Evolutionary conservation across 2,329 filamentous ascomycete genomes (phyloP).

Genomic region (Phialocephala subalpina): DNA sequence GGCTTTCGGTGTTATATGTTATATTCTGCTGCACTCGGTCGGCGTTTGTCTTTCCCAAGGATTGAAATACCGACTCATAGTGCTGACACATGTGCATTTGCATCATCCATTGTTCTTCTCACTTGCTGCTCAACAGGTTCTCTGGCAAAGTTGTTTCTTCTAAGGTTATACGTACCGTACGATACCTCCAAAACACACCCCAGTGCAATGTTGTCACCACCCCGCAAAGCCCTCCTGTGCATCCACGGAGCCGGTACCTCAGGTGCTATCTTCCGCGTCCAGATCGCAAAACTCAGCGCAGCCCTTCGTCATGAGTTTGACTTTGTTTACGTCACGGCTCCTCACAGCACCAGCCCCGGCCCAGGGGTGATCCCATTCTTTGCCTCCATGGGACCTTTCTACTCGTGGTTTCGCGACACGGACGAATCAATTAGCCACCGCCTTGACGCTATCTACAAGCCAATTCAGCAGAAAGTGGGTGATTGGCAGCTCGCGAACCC

Average conservation of each 20-base stretch:
- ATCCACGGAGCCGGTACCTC: conserved; percentile 28
- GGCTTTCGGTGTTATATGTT: no score
- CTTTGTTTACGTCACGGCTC: conserved; percentile 31
- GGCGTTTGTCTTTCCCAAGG: no score
- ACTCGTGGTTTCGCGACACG: conserved; percentile 22
- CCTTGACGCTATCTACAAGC: background rate
- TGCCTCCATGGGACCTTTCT: conserved; percentile 29
- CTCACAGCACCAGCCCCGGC: conserved; percentile 22
- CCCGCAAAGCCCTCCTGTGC: conserved; percentile 21
- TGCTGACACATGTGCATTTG: no score
- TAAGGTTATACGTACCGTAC: no score
- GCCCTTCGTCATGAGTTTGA: conserved; percentile 22
- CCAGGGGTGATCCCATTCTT: conserved; percentile 32
- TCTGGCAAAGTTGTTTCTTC: no score
- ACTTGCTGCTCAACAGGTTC: no score
- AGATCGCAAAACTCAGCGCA: conserved; percentile 26
- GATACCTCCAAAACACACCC: no score
- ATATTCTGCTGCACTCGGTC: no score
- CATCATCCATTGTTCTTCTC: no score
- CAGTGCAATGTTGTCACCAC: no score
- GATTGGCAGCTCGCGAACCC: no score
- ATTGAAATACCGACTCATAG: no score
- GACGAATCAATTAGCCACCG: background rate
- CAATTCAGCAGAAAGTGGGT: conserved; percentile 49
- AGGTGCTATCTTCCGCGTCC: conserved; percentile 28